Evolutionary conservation across 257 asterid genomes (phyloP).

Genomic region (Solanum ossicruentum): DNA sequence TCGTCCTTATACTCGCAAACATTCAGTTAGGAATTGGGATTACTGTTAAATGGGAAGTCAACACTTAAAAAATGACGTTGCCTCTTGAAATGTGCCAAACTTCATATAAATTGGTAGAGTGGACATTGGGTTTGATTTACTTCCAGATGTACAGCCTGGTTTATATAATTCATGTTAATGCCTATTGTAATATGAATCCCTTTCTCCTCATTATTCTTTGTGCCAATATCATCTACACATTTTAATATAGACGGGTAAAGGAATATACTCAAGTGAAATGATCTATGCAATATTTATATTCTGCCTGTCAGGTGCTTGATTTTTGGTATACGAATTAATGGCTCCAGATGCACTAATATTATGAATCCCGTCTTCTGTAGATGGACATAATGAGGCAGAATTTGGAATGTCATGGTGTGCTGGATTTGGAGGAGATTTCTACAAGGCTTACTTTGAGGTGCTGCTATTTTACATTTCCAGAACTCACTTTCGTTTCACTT

Average conservation of each 20-base stretch:
- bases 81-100: not conserved
- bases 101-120: not conserved
- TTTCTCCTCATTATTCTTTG: not conserved
- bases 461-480: not conserved
- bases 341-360: not conserved
- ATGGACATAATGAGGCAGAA: conserved; percentile 93
- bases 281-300: not conserved
- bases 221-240: not conserved
- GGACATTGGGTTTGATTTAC: not conserved
- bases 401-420: conserved; percentile 99
- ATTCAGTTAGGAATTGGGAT: not conserved
- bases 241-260: not conserved
- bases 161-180: not conserved
- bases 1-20: not conserved
- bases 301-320: not conserved
- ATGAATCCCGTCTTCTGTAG: conserved; percentile 11
- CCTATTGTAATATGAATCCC: not conserved
- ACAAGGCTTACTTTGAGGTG: conserved; percentile 82
- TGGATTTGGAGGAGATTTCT: conserved; percentile 82
- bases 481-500: not conserved
- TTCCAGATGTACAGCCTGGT: not conserved
- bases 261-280: not conserved
- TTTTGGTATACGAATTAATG: not conserved
- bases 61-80: not conserved
- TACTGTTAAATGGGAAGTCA: not conserved